Conservation (phyloP, 1,284 basidiomycete species). For the Xanthoconium separans region DNA sequence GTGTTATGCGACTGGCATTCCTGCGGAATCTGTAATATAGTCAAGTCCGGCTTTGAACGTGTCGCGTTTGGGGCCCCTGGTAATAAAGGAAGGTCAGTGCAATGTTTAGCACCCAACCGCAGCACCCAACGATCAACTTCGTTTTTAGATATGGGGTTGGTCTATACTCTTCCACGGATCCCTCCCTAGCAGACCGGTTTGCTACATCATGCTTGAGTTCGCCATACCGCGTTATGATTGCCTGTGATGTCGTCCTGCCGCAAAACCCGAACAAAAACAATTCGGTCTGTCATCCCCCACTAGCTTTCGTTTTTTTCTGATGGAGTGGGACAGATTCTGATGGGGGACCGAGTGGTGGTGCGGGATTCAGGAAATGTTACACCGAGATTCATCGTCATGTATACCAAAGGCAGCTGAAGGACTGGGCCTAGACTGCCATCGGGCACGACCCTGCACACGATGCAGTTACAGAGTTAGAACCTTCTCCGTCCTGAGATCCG, state of each 20-base stretch:
- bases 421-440: slow-evolving; percentile 17
- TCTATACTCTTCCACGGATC: slow-evolving; percentile 58
- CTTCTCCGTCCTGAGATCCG: slow-evolving; percentile 21
- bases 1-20: slow-evolving; percentile 53
- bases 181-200: slow-evolving; percentile 51
- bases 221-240: slow-evolving; percentile 61
- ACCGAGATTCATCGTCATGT: slow-evolving; percentile 37
- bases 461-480: slow-evolving; percentile 26
- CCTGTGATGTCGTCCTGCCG: slow-evolving; percentile 52
- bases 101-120: slow-evolving; percentile 1
- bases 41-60: slow-evolving; percentile 52
- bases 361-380: slow-evolving; percentile 33
- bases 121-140: slow-evolving; percentile 1
- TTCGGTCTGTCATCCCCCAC: slow-evolving; percentile 30
- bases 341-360: slow-evolving; percentile 32
- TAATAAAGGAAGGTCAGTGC: slow-evolving; percentile 51
- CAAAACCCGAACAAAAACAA: slow-evolving; percentile 25
- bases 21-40: slow-evolving; percentile 59
- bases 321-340: slow-evolving; percentile 30
- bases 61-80: slow-evolving; percentile 52
- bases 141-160: slow-evolving; percentile 49
- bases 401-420: slow-evolving; percentile 30
- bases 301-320: slow-evolving; percentile 30
- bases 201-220: slow-evolving; percentile 62
- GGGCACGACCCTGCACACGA: slow-evolving; percentile 15